Evolutionary conservation across 257 asterid species (phyloP).

Genomic region (Verbascum thapsus): DNA sequence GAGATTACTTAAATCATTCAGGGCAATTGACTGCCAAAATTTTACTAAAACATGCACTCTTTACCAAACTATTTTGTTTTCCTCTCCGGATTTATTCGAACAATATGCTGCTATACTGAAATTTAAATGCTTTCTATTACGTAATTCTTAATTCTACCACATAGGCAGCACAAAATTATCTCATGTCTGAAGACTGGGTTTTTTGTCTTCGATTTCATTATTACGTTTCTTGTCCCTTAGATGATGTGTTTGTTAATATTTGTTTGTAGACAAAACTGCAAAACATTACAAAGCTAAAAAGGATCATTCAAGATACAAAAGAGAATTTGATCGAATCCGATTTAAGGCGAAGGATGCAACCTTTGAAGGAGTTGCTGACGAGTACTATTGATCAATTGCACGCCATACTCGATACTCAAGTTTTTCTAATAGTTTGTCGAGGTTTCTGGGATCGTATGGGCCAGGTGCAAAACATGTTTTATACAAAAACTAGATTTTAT

Average conservation of each 20-base stretch:
- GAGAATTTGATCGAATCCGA: slow-evolving; percentile 74
- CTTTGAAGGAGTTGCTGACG: slow-evolving; percentile 72
- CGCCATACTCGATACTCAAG: slow-evolving; percentile 62
- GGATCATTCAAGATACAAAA: slow-evolving; percentile 78
- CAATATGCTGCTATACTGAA: no score
- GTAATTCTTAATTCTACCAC: no score
- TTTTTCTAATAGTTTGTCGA: slow-evolving; percentile 70
- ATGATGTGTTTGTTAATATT: not conserved
- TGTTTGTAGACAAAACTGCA: slow-evolving; percentile 70
- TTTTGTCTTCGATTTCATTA: not conserved
- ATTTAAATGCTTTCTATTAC: no score
- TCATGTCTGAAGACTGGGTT: not conserved
- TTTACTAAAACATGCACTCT: no score
- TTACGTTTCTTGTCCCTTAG: not conserved
- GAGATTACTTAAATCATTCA: not conserved
- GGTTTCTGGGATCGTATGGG: slow-evolving; percentile 97
- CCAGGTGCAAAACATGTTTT: slow-evolving; percentile 51
- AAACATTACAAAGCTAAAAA: slow-evolving; percentile 74
- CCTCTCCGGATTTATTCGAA: no score
- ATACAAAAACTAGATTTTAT: not conserved
- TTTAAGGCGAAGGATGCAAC: slow-evolving; percentile 64
- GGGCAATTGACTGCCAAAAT: not conserved
- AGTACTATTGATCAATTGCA: slow-evolving; percentile 64
- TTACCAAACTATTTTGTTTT: no score
- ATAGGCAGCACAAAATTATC: not conserved